A percentile compares a stretch with the other conserved stretches of the same genome.
Conservation (phyloP, 2,329 filamentous ascomycete genomes). For the Pseudocercospora cruenta region DNA sequence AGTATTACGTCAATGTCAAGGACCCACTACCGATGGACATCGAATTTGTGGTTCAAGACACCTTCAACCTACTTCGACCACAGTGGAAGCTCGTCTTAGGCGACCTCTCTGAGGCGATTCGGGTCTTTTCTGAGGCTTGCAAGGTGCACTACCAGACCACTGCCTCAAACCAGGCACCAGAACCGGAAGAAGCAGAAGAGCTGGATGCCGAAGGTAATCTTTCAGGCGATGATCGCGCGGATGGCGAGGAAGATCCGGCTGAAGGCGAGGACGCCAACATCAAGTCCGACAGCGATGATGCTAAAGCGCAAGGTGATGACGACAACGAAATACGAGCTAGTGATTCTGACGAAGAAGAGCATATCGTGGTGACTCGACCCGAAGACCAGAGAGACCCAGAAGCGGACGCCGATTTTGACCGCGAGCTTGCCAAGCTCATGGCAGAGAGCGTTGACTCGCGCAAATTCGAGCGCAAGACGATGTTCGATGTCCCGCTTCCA, state of each 20-base stretch:
- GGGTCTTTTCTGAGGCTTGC: constrained; percentile 83
- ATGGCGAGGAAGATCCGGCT: constrained; percentile 64
- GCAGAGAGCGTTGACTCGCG: constrained; percentile 91
- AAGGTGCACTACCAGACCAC: constrained; percentile 84
- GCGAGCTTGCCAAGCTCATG: constrained; percentile 98
- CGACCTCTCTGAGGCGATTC: constrained; percentile 79
- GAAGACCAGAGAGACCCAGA: constrained; percentile 91
- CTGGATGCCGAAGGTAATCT: constrained; percentile 49
- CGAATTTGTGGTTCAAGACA: constrained; percentile 94
- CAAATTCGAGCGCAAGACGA: constrained; percentile 90
- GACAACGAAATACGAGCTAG: constrained; percentile 57
- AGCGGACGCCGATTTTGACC: constrained; percentile 94
- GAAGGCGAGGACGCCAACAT: constrained; percentile 56
- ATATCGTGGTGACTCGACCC: constrained; percentile 87
- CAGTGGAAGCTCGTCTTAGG: constrained; percentile 83
- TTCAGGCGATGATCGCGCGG: constrained; percentile 75
- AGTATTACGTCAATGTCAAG: constrained; percentile 95
- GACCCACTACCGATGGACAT: constrained; percentile 92
- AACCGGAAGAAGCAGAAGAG: constrained; percentile 67
- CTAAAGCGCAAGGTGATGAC: constrained; percentile 40
- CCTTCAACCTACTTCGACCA: constrained; percentile 79
- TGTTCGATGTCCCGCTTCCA: constrained; percentile 96
- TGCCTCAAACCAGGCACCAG: constrained; percentile 68
- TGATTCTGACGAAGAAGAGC: constrained; percentile 73
- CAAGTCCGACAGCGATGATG: constrained; percentile 60